Conservation (phyloP, 2,329 filamentous ascomycete genomes). For the Thermothelomyces thermophilus region DNA sequence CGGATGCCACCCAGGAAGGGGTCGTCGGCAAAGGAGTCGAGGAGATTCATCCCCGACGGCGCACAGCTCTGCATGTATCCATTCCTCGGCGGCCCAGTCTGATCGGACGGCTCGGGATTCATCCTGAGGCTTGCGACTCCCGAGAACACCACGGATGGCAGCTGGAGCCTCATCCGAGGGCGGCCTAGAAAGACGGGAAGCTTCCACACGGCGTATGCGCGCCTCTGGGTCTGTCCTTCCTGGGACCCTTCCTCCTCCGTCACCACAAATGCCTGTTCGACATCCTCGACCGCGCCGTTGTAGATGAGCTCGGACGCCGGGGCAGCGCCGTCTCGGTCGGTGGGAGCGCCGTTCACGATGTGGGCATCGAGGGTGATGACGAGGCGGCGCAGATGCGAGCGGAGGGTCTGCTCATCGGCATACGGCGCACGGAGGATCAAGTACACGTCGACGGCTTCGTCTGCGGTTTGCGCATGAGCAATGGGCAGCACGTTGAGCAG, state of each 20-base stretch:
- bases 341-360: conserved; percentile 50
- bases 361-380: conserved; percentile 61
- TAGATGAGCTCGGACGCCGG: conserved; percentile 54
- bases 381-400: conserved; percentile 55
- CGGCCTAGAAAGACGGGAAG: conserved; percentile 50
- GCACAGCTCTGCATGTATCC: conserved; percentile 65
- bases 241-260: conserved; percentile 34
- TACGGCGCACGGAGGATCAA: conserved; percentile 60
- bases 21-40: conserved; percentile 65
- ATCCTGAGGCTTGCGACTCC: conserved; percentile 54
- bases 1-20: conserved; percentile 53
- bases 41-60: conserved; percentile 67
- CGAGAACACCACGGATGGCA: conserved; percentile 59
- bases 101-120: conserved; percentile 35
- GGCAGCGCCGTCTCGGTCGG: conserved; percentile 39
- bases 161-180: conserved; percentile 58
- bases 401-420: conserved; percentile 49
- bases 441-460: conserved; percentile 66
- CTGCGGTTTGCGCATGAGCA: conserved; percentile 52
- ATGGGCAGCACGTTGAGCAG: conserved; percentile 31
- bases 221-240: conserved; percentile 29
- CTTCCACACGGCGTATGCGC: conserved; percentile 55
- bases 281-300: conserved; percentile 44
- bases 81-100: conserved; percentile 38
- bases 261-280: conserved; percentile 45